phyloP scores from a whole-genome alignment of 371 early-diverging fungal genomes.

The Synchytrium microbalum region DNA sequence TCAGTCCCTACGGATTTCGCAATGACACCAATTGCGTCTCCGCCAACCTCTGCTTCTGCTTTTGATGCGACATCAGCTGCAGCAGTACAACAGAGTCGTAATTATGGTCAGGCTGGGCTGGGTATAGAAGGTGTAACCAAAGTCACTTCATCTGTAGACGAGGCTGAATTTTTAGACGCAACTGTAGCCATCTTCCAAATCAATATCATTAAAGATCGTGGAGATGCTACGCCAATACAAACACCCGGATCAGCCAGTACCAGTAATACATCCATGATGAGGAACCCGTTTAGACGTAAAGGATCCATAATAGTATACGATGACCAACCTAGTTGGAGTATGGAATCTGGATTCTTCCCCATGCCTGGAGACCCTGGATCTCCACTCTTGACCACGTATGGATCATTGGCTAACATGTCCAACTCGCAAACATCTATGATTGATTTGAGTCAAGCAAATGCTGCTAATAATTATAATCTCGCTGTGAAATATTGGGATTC shows the following conservation, averaged over 20 bases:
- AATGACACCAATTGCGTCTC: conserved; percentile 25
- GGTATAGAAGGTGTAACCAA: background rate
- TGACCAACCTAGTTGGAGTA: conserved; percentile 38
- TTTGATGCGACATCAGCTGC: background rate
- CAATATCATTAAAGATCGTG: conserved; percentile 12
- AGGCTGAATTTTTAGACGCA: conserved; percentile 19
- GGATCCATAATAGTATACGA: conserved; percentile 59
- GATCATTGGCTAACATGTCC: background rate
- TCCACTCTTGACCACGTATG: background rate
- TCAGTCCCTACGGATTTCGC: conserved; percentile 51
- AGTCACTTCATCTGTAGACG: background rate
- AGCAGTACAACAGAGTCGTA: background rate
- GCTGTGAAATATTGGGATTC: conserved; percentile 38
- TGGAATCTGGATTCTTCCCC: too few species aligned
- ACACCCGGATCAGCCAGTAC: too few species aligned
- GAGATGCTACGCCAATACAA: background rate
- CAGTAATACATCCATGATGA: too few species aligned
- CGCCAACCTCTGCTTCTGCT: background rate
- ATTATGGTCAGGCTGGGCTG: background rate
- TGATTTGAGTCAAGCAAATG: conserved; percentile 1
- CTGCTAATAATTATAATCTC: conserved; percentile 3
- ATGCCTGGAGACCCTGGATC: too few species aligned
- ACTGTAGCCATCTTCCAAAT: conserved; percentile 30
- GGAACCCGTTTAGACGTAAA: conserved; percentile 20
- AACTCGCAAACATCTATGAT: background rate